Evolutionary conservation across 2,329 filamentous ascomycete genomes (phyloP).

Genomic region (Aspergillus ibericus): DNA sequence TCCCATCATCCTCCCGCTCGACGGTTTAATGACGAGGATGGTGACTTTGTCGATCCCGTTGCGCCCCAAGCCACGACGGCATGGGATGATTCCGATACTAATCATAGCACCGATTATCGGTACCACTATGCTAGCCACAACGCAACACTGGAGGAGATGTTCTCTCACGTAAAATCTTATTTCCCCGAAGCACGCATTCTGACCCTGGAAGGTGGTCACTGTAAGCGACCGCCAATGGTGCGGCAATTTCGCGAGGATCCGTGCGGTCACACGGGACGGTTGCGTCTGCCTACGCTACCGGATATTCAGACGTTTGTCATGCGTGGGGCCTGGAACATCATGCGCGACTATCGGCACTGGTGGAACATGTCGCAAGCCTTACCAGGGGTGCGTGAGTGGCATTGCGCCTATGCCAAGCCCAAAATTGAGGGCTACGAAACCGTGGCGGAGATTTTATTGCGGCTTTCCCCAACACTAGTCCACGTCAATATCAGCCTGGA

Average conservation of each 20-base stretch:
- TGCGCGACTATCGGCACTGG: slow-evolving; percentile 65
- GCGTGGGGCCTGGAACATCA: slow-evolving; percentile 76
- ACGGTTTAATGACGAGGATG: slow-evolving; percentile 25
- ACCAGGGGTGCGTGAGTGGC: slow-evolving; percentile 61
- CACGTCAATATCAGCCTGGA: slow-evolving; percentile 69
- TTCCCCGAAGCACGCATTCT: slow-evolving; percentile 65
- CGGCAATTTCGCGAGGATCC: slow-evolving; percentile 51
- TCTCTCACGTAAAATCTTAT: slow-evolving; percentile 60
- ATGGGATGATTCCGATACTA: slow-evolving; percentile 29
- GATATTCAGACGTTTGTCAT: slow-evolving; percentile 68
- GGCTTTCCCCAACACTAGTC: slow-evolving; percentile 58
- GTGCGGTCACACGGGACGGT: slow-evolving; percentile 29
- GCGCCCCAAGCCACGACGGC: slow-evolving; percentile 26
- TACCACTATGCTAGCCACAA: slow-evolving; percentile 55
- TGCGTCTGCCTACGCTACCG: slow-evolving; percentile 50
- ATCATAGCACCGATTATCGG: slow-evolving; percentile 27
- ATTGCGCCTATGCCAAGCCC: slow-evolving; percentile 63
- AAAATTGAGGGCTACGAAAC: slow-evolving; percentile 73
- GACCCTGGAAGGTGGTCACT: slow-evolving; percentile 74
- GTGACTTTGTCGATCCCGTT: slow-evolving; percentile 22
- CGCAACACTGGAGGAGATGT: slow-evolving; percentile 69
- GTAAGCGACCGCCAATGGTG: slow-evolving; percentile 72
- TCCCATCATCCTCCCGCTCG: slow-evolving; percentile 33
- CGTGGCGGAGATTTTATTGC: slow-evolving; percentile 63
- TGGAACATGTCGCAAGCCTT: slow-evolving; percentile 61